Evolutionary conservation across 1,284 basidiomycete species (phyloP).

Genomic region (Neonothopanus nambi): DNA sequence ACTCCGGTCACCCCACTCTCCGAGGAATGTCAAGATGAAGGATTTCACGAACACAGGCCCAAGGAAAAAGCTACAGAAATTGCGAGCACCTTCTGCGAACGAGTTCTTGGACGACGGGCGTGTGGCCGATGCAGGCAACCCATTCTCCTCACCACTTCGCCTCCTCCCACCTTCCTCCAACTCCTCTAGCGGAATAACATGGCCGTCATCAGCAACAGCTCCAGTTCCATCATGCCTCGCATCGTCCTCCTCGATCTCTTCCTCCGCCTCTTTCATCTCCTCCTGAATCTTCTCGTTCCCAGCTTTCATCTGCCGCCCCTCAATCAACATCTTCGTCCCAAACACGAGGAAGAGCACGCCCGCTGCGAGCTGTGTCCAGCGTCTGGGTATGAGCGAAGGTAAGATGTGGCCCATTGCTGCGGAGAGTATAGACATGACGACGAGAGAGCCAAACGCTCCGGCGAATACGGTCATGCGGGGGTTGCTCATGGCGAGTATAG

Average conservation of each 20-base stretch:
- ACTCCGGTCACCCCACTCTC: slow-evolving; percentile 97
- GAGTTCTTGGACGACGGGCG: slow-evolving; percentile 22
- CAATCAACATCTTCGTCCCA: slow-evolving; percentile 82
- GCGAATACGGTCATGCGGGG: slow-evolving; percentile 84
- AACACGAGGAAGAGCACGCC: slow-evolving; percentile 85
- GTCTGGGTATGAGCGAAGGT: slow-evolving; percentile 78
- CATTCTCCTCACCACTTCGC: slow-evolving; percentile 11
- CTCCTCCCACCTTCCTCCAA: slow-evolving; percentile 54
- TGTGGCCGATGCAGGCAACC: slow-evolving; percentile 8
- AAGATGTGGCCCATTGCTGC: slow-evolving; percentile 87
- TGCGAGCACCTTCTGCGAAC: slow-evolving; percentile 72
- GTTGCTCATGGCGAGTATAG: slow-evolving; percentile 96
- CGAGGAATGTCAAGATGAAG: slow-evolving; percentile 93
- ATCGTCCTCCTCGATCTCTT: slow-evolving; percentile 81
- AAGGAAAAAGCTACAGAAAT: slow-evolving; percentile 81
- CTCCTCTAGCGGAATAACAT: slow-evolving; percentile 57
- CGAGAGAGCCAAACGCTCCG: slow-evolving; percentile 86
- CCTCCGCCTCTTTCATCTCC: slow-evolving; percentile 90
- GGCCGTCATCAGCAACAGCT: slow-evolving; percentile 29
- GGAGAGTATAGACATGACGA: slow-evolving; percentile 91
- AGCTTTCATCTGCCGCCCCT: slow-evolving; percentile 74
- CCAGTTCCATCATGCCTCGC: slow-evolving; percentile 47
- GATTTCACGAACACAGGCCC: slow-evolving; percentile 96
- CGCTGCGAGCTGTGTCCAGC: slow-evolving; percentile 79
- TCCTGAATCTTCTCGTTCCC: slow-evolving; percentile 85